Conservation (phyloP, 176 grass and related monocot genomes). For the Urochloa ruziziensis region DNA sequence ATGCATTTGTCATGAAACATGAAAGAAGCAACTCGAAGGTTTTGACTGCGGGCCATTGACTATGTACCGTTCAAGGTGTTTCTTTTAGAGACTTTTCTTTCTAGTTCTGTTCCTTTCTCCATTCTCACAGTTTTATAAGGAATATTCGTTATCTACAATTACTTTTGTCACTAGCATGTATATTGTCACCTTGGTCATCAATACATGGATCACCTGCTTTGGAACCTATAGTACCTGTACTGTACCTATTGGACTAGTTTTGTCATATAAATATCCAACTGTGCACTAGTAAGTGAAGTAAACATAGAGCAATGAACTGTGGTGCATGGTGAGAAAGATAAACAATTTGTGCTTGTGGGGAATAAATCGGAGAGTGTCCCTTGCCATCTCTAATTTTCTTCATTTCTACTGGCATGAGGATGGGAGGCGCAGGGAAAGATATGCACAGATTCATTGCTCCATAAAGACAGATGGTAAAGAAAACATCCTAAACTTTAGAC, state of each 20-base stretch:
- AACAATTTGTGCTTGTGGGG: not conserved
- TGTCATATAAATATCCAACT: not conserved
- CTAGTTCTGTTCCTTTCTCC: not conserved
- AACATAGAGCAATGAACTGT: not conserved
- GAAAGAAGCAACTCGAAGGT: too few species aligned
- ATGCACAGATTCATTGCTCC: too few species aligned
- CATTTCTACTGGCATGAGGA: not conserved
- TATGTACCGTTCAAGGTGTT: not conserved
- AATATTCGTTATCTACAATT: too few species aligned
- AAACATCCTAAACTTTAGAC: too few species aligned
- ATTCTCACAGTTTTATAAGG: not conserved
- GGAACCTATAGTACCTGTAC: too few species aligned
- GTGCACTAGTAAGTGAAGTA: not conserved
- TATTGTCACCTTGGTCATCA: too few species aligned
- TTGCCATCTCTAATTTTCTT: not conserved
- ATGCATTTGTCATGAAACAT: too few species aligned
- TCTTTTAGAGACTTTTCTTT: not conserved
- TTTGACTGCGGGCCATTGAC: too few species aligned
- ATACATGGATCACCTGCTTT: too few species aligned
- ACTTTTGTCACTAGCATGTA: too few species aligned
- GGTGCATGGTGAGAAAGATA: not conserved
- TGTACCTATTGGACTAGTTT: not conserved
- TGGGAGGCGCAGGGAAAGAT: not conserved
- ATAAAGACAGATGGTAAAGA: too few species aligned
- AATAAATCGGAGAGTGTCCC: not conserved